These are phyloP conservation scores for Vitis hybrid DNA, from an alignment of 177 flowering plant species.

Conservation along the genomic window DNA sequence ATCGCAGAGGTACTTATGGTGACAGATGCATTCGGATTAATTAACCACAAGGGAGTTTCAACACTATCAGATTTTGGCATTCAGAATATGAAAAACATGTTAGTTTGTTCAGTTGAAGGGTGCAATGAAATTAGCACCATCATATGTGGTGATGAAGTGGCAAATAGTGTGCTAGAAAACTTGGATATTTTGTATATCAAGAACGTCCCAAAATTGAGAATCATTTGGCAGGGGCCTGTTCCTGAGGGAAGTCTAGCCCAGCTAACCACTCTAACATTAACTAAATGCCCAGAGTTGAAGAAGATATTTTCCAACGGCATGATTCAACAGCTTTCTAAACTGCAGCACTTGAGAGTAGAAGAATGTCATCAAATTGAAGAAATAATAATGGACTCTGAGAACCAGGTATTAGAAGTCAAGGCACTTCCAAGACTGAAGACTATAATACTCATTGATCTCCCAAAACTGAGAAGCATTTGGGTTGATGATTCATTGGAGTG, in stretches of 20 bases:
- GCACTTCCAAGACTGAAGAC: conserved; percentile 11
- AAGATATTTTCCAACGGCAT: conserved; percentile 9
- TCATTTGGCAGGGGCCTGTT: conserved; percentile 12
- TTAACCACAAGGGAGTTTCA: conserved; percentile 2
- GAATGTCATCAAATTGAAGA: conserved; percentile 14
- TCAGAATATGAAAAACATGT: background rate
- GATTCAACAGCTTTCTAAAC: conserved; percentile 12
- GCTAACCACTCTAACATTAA: conserved; percentile 4
- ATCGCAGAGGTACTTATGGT: conserved; percentile 6
- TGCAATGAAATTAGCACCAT: conserved; percentile 13
- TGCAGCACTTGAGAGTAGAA: conserved; percentile 4
- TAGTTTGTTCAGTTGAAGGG: conserved; percentile 12
- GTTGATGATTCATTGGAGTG: conserved; percentile 5
- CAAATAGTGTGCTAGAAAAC: background rate
- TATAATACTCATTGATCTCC: conserved; percentile 8
- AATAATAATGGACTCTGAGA: conserved; percentile 10
- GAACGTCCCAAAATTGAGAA: conserved; percentile 5
- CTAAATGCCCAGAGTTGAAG: conserved; percentile 9
- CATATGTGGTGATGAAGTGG: background rate
- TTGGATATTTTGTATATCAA: conserved; percentile 10
- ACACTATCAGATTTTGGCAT: conserved; percentile 15
- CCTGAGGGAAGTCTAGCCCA: too few relatives aligned
- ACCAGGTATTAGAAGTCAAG: background rate
- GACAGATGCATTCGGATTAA: conserved; percentile 12
- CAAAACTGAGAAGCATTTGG: conserved; percentile 3